Conservation (phyloP, 202 grass and related monocot species). For the Eragrostis tef region DNA sequence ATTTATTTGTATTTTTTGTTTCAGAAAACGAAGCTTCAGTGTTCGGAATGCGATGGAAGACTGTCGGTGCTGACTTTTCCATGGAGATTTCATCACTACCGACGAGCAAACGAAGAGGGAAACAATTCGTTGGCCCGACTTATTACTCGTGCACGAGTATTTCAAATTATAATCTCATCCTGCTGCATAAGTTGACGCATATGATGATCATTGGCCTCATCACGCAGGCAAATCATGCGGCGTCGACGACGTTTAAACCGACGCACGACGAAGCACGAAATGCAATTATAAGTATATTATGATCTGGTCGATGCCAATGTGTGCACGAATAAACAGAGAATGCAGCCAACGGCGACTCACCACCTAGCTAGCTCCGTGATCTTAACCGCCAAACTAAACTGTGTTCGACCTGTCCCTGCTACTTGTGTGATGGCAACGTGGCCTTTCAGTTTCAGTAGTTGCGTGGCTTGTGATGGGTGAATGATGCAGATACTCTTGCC, state of each 20-base stretch:
- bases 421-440: not conserved
- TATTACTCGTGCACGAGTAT: not conserved
- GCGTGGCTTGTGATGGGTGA: not conserved
- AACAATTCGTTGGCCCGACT: not conserved
- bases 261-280: slow-evolving; percentile 16
- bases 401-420: not conserved
- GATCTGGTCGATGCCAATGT: not conserved
- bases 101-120: not conserved
- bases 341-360: slow-evolving; percentile 21
- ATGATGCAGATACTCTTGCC: not conserved
- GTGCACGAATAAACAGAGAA: slow-evolving; percentile 16
- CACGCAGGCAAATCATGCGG: not conserved
- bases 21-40: slow-evolving; percentile 1
- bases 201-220: not conserved
- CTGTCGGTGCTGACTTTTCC: not conserved
- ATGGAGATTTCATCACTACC: not conserved
- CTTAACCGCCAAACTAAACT: slow-evolving; percentile 45
- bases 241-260: slow-evolving; percentile 6
- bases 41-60: not conserved
- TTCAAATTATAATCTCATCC: not conserved
- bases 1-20: not conserved
- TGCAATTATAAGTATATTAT: not conserved
- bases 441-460: not conserved
- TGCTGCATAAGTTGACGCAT: not conserved
- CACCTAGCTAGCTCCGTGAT: slow-evolving; percentile 39